Evolutionary conservation across 2,329 filamentous ascomycete genomes (phyloP), one percentile per base, ranked within the genome.

Genomic region (Ophiocordyceps sinensis): DNA sequence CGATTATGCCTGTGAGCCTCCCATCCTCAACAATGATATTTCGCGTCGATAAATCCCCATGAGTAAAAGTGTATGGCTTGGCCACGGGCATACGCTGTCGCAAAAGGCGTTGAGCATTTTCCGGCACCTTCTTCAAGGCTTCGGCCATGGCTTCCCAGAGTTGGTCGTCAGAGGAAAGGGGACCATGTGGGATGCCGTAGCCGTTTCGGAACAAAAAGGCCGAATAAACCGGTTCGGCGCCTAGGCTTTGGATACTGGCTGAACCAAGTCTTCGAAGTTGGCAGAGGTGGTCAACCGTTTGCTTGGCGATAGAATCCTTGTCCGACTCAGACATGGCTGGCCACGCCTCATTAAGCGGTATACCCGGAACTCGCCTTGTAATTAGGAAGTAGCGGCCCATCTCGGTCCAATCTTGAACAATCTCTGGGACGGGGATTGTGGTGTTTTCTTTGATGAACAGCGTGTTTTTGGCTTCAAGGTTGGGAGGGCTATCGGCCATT

Each of bases 1-100:
- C 59, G 45, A 66, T 49, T 30, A 64, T 61, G 19, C 55, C 61
- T 10, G 53, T 51, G n/a, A 65, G 43, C 35, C 53, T 50, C 14
- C 57, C 57, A 43, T 59, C 46, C 8, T 58, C 48, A 30, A 61
- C 57, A 40, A 66, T 62, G 38, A 66, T 61, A 38, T 65, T 65
- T 6, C 53, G 49, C 29, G 49, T 47, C 12, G 52, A 55, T 6
- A 65, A 49, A 42, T 66, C 60, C 10, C 53, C 53, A 39, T 66
- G 60, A 1, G 59, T 63, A 45, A 64, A 64, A 23, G 43, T 47
- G 36, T 46, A 47, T 8, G n/a, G 57, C 56, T 38, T 54, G 10
- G 42, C 31, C 28, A 39, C 5, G 19, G 43, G 42, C 45, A 49
- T 47, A 3, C 41, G 41, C 23, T 40, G 21, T 30, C 36, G 40